These are phyloP conservation scores for Meripilus lineatus DNA, from an alignment of 1,284 basidiomycete genomes.

Conservation along the genomic window DNA sequence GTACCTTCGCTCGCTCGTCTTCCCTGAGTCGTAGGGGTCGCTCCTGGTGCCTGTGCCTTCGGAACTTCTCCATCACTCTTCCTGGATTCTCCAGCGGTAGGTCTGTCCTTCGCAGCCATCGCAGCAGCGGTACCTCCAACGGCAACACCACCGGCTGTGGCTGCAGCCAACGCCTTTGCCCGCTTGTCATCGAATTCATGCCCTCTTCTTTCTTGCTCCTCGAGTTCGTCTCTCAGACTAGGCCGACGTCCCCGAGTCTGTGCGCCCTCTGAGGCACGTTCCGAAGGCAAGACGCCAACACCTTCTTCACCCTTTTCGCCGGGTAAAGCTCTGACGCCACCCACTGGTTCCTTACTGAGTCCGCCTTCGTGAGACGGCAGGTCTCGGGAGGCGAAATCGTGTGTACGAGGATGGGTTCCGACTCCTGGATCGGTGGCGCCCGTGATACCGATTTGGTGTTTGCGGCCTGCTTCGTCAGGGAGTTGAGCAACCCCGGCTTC, in stretches of 20 bases:
- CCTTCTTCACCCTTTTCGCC: constrained; percentile 30
- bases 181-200: too few relatives aligned
- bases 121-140: background rate
- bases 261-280: constrained; percentile 9
- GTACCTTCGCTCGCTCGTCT: background rate
- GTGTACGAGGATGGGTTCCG: background rate
- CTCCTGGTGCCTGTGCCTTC: too few relatives aligned
- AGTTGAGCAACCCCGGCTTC: constrained; percentile 25
- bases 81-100: too few relatives aligned
- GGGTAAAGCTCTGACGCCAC: constrained; percentile 37
- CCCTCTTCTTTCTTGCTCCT: too few relatives aligned
- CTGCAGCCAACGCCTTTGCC: too few relatives aligned
- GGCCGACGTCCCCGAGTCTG: background rate
- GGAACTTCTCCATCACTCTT: too few relatives aligned
- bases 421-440: constrained; percentile 1
- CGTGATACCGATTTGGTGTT: background rate
- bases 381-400: background rate
- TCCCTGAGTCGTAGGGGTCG: too few relatives aligned
- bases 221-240: too few relatives aligned
- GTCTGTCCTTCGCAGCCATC: background rate
- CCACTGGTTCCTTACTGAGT: constrained; percentile 18
- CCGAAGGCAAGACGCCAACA: constrained; percentile 38
- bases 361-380: background rate
- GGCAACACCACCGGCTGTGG: background rate
- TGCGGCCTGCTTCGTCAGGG: constrained; percentile 19